These are phyloP conservation scores for Phytophthora citrophthora DNA, from an alignment of 352 stramenopile species.

Conservation along the genomic window DNA sequence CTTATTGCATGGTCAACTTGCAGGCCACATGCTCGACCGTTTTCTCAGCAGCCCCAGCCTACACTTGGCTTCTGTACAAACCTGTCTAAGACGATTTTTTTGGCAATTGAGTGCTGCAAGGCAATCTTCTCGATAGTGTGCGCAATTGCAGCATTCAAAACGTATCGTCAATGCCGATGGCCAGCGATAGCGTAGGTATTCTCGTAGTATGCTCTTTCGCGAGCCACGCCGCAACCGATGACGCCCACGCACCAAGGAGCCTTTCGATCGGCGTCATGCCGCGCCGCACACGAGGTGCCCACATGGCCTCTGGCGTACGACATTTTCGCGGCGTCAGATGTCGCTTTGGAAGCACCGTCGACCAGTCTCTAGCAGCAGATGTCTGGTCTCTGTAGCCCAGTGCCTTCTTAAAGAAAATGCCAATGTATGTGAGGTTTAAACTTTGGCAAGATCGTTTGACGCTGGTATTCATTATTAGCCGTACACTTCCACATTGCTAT, in stretches of 20 bases:
- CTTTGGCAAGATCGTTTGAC: neutral
- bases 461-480: too few species aligned
- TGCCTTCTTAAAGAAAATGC: neutral
- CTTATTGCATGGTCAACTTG: neutral
- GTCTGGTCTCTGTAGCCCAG: conserved; percentile 1
- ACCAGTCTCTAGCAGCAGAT: neutral
- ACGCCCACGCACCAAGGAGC: conserved; percentile 18
- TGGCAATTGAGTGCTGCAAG: neutral
- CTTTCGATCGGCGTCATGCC: conserved; percentile 13
- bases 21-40: conserved; percentile 9
- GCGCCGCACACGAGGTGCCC: neutral
- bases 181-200: neutral
- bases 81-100: neutral
- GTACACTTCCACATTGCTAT: too few species aligned
- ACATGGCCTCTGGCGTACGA: conserved; percentile 22
- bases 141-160: neutral
- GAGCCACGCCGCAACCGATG: conserved; percentile 6
- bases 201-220: conserved; percentile 5
- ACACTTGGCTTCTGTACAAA: conserved; percentile 7
- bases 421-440: neutral
- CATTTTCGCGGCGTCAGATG: conserved; percentile 20
- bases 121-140: neutral
- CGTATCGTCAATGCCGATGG: neutral
- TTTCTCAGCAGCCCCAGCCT: conserved; percentile 21
- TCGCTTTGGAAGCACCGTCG: conserved; percentile 7